Evolutionary conservation across 148 eudicot genomes (phyloP), one percentile per base, ranked within the genome.

Genomic region (Amaranthus cruentus): DNA sequence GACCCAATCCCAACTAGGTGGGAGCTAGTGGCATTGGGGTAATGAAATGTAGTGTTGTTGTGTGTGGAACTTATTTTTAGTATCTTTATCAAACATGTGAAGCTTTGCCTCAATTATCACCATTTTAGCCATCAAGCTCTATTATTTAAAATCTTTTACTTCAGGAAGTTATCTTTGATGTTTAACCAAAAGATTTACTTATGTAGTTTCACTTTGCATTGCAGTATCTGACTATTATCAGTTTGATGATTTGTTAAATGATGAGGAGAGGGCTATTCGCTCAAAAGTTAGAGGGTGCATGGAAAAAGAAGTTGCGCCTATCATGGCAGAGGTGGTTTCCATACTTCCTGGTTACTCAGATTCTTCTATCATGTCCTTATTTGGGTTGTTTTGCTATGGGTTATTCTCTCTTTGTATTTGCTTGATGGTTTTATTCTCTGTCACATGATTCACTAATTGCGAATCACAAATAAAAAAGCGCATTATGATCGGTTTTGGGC

Each of bases 201-300:
- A 43, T 68, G 6, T 14, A 7, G 46, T 57, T 57, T 60, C 42
- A 50, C 47, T 55, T 64, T 76, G 80, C 73, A 69, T 82, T 80
- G 56, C 94, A 93, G 98, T 71, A 47, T 91, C 97, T 43, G 98
- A 93, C 78, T 93, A 88, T 78, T 93, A 88, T 83, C 92, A 93
- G 55, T 85, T 87, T 74, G 89, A 91, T 82, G 98, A 93, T 77
- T 81, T 93, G 66, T 82, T 93, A 78, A 88, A 81, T 68, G 87
- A 82, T 4, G 92, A 88, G 78, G 97, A 89, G 84, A 85, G 75
- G 81, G 81, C 87, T 62, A 6, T 91, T 48, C 84, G 90, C 69
- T 46, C 73, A 76, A 93, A 87, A 80, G 98, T 93, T 55, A 83
- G 97, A 76, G 84, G 83, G 79, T 89, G 87, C 73, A 88, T 91